phyloP scores from a whole-genome alignment of 495 filamentous ascomycete genomes.

The Hyaloscypha finlandica region DNA sequence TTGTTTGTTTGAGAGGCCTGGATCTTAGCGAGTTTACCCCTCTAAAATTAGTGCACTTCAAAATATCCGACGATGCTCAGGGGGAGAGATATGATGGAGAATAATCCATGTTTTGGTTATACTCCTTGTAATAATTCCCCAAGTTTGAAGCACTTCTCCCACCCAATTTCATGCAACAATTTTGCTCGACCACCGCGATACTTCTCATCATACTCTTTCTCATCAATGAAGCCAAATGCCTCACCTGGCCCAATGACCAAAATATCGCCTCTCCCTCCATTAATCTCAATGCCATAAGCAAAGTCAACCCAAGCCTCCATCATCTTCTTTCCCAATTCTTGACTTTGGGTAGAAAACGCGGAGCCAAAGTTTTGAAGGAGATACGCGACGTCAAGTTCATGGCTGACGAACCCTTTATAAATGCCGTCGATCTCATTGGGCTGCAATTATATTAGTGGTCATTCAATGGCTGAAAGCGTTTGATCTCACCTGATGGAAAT shows the following conservation, averaged over 20 bases:
- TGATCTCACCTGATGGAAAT: conserved; percentile 22
- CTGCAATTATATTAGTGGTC: neutral
- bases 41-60: neutral
- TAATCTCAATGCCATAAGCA: neutral
- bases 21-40: neutral
- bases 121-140: conserved; percentile 21
- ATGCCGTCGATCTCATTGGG: neutral
- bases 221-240: conserved; percentile 2
- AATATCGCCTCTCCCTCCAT: conserved; percentile 1
- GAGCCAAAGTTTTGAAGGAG: conserved; percentile 10
- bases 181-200: conserved; percentile 16
- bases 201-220: conserved; percentile 16
- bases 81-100: neutral
- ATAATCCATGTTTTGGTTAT: neutral
- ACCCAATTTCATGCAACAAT: conserved; percentile 19
- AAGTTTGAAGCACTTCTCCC: conserved; percentile 22
- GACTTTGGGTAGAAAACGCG: neutral
- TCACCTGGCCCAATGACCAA: conserved; percentile 18
- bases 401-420: neutral
- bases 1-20: neutral
- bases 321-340: conserved; percentile 19
- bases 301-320: conserved; percentile 10
- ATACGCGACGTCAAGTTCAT: conserved; percentile 19
- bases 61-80: neutral
- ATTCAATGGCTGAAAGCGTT: neutral